Evolutionary conservation across 2,329 filamentous ascomycete genomes (phyloP), one percentile per base, ranked within the genome.

Genomic region (Aureobasidium sp.): DNA sequence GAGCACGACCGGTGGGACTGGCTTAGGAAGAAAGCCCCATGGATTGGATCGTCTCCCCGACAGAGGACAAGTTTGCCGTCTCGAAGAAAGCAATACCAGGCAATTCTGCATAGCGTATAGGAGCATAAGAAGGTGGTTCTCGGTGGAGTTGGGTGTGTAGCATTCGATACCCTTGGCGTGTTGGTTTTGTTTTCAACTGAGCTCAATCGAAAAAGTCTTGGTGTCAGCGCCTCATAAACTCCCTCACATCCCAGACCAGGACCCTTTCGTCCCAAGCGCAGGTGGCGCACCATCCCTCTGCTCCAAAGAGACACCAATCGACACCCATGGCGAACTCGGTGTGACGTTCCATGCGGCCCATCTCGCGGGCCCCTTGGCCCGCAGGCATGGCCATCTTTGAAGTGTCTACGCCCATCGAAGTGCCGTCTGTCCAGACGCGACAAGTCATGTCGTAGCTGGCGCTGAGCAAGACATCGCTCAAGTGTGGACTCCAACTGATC

Each of bases 391-490:
- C 65, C 22, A 65, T 55, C 8, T 61, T 61, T 35, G 57, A 63
- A 56, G 66, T 56, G 41, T 59, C 62, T 3, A 67, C 63, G 16
- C 74, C 74, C 57, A 75, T 72, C 4, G 73, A 71, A 30, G 76
- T 80, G n/a, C 82, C 87, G 66, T 97, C 93, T 10, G 84, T 89
- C 93, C 93, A 98, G 45, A 96, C 77, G 27, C 93, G 81, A 60
- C 93, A 94, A 5, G 88, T 95, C 93, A 98, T 98, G 70, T 98
- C 93, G 69, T 98, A 98, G 66, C 90, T 93, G 1, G 88, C 91
- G 61, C 84, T 93, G 37, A 95, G 77, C 37, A 98, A 71, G 8
- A 95, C 79, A 66, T 97, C 88, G 55, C 84, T 83, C n/a, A 93
- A 79, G 72, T 98, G 93, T 8, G 93, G 93, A 63, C 88, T 94